These are phyloP conservation scores for Naganishia vishniacii DNA, from an alignment of 768 basidiomycete species.

Conservation along the genomic window DNA sequence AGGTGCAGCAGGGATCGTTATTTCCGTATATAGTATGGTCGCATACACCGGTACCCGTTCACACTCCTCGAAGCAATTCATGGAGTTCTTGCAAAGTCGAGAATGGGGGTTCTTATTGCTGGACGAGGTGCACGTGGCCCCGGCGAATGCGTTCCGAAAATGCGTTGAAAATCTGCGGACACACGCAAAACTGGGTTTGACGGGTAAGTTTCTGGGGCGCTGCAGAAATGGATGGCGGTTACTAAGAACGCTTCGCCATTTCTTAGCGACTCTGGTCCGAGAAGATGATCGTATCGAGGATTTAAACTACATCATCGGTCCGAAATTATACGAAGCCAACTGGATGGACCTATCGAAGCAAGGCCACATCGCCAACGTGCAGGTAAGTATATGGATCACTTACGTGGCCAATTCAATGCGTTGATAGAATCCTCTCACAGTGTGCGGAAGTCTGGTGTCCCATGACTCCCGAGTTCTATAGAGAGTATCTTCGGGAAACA, in stretches of 20 bases:
- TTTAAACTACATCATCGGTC: conserved; percentile 98
- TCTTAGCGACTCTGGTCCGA: conserved; percentile 87
- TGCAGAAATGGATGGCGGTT: neutral
- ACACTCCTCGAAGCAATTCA: conserved; percentile 99
- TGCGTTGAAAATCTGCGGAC: conserved; percentile 98
- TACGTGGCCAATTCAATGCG: neutral
- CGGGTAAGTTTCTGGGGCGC: conserved; percentile 57
- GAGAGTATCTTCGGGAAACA: conserved; percentile 80
- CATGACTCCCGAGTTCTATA: conserved; percentile 99
- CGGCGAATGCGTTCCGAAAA: conserved; percentile 95
- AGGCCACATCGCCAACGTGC: conserved; percentile 99
- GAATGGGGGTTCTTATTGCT: conserved; percentile 98
- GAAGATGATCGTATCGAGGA: conserved; percentile 99
- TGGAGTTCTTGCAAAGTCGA: conserved; percentile 96
- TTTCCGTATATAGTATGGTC: conserved; percentile 99
- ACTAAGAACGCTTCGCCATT: conserved; percentile 2
- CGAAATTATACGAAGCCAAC: conserved; percentile 98
- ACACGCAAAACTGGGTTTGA: conserved; percentile 94
- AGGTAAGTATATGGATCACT: conserved; percentile 57
- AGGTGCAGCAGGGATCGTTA: conserved; percentile 93
- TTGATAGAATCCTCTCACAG: conserved; percentile 49
- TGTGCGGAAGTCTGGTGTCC: conserved; percentile 99
- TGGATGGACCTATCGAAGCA: conserved; percentile 99
- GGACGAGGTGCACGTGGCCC: conserved; percentile 98
- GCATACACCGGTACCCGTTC: conserved; percentile 97